Base-by-base conservation (phyloP, 148 eudicot genomes). In the Pharnaceum exiguum region DNA sequence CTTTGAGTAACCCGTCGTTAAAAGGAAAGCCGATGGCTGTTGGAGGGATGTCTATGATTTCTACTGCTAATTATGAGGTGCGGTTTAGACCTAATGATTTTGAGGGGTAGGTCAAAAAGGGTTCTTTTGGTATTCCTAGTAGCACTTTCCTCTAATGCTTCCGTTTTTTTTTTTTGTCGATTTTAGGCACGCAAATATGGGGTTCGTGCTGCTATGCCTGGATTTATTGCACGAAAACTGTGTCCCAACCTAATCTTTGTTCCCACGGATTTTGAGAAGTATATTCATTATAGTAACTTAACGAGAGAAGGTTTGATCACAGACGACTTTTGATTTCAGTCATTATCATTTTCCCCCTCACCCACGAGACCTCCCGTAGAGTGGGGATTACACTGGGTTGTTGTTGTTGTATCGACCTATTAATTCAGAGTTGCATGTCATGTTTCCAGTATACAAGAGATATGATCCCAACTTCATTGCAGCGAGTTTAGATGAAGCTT, bases 151-250 rank as follows among this genome's bases (percentile, higher is more conserved):
- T 60, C 45, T 36, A 30, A 50, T 51, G 52, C 53, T 37, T 44
- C 63, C 54, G 36, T 43, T 32, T 12, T 57, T 57, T 30, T 57
- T 46, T 51, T 42, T 26, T 62, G 54, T 47, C 63, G 38, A 44
- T 60, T 63, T 75, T 51, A 93, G 99, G 99, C 99, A 46, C 74
- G 99, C 62, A 93, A 66, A 67, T 93, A 76, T 67, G 99, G 99
- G 33, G 99, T 93, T 65, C 96, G 99, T 68, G 99, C 99, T 72
- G 99, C 99, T 54, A 93, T 93, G 99, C 99, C 99, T 32, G 99
- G 99, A 30, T 93, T 93, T 66, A 93, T 93, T 65, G 99, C 96
- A 48, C 86, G 91, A 44, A 83, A 80, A 77, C 61, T 93, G 65
- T 93, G 96, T 71, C 96, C 95, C 32, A 77, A 86, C 63, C 75